phyloP scores from a whole-genome alignment of 768 basidiomycete species.

The Pisolithus orientalis region DNA sequence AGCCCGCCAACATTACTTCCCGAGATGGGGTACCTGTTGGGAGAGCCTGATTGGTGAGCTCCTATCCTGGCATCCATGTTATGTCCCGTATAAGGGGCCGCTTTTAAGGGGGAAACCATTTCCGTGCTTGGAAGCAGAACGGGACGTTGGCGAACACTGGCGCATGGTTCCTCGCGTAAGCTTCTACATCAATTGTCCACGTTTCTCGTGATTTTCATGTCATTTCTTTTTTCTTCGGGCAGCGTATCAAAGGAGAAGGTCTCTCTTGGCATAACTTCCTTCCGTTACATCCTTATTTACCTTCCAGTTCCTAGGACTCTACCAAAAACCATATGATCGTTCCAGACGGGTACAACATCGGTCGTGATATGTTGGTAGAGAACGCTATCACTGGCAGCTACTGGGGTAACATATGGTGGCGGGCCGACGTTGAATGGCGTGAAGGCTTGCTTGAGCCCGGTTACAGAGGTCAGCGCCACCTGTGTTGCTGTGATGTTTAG shows the following conservation, averaged over 20 bases:
- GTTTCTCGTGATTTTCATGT: not conserved
- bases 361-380: conserved; percentile 72
- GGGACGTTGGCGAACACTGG: conserved; percentile 64
- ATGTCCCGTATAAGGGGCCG: not conserved
- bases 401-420: conserved; percentile 68
- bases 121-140: conserved; percentile 86
- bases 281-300: conserved; percentile 1
- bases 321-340: conserved; percentile 66
- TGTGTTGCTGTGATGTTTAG: not conserved
- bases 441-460: conserved; percentile 66
- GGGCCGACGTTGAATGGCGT: conserved; percentile 71
- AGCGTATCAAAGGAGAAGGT: conserved; percentile 75
- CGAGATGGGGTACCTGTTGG: conserved; percentile 83
- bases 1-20: conserved; percentile 72
- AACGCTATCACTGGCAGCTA: conserved; percentile 53
- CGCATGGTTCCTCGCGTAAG: conserved; percentile 83
- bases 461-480: conserved; percentile 44
- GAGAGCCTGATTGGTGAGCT: conserved; percentile 63
- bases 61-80: not conserved
- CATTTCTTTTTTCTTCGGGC: not conserved
- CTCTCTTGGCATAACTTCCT: not conserved
- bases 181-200: conserved; percentile 5
- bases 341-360: conserved; percentile 75
- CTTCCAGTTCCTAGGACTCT: conserved; percentile 36
- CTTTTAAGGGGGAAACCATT: conserved; percentile 73